Percentiles rank a stretch among this genome's conserved stretches.
These are phyloP conservation scores for Phalaenopsis equestris DNA, from an alignment of 106 monocot genomes.

Conservation along the genomic window DNA sequence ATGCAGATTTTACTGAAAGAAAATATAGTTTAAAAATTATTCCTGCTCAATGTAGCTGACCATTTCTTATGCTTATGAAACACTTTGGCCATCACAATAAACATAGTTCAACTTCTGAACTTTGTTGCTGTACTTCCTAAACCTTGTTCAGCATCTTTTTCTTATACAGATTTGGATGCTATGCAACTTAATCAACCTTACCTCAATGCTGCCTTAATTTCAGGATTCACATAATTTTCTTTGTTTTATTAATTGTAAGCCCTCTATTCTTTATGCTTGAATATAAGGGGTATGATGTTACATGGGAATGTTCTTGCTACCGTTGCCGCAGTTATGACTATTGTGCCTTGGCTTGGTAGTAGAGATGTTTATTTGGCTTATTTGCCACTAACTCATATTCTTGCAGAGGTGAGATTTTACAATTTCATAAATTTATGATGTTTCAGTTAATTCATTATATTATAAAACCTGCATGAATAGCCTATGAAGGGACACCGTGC, in stretches of 20 bases:
- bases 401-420: constrained; percentile 70
- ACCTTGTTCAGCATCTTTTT: no score
- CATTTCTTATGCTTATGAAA: no score
- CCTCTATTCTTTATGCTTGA: neutral
- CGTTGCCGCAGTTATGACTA: constrained; percentile 89
- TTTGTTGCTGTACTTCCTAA: neutral
- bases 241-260: neutral
- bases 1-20: neutral
- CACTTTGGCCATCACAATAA: neutral
- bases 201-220: no score
- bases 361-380: constrained; percentile 95
- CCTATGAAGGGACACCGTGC: neutral
- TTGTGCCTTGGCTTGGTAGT: constrained; percentile 76
- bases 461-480: neutral
- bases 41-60: no score
- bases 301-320: constrained; percentile 80
- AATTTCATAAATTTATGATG: neutral
- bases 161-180: no score
- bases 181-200: no score
- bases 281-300: constrained; percentile 97
- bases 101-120: neutral
- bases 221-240: neutral
- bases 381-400: constrained; percentile 93
- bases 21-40: neutral
- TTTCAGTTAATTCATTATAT: neutral